These are phyloP conservation scores for Penicillium hordei DNA, from an alignment of 2,329 filamentous ascomycete species.

Conservation along the genomic window DNA sequence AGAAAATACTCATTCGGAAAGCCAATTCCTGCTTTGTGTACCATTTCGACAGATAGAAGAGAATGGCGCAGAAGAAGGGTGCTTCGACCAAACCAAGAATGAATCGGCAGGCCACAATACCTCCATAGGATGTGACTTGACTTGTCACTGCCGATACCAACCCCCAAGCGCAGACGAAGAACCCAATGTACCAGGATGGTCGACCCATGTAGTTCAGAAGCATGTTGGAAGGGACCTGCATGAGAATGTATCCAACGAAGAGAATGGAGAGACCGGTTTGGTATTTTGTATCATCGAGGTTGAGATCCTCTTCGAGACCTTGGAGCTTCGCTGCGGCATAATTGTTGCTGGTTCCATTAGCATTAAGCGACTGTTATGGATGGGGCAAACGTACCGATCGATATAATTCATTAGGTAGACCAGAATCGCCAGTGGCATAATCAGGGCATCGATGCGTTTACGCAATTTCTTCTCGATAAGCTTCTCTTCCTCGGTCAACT, in stretches of 20 bases:
- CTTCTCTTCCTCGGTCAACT: slow-evolving; percentile 33
- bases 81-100: slow-evolving; percentile 51
- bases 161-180: slow-evolving; percentile 49
- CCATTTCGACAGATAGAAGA: slow-evolving; percentile 54
- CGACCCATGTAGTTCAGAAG: slow-evolving; percentile 45
- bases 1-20: slow-evolving; percentile 53
- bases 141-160: slow-evolving; percentile 47
- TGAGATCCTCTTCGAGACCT: slow-evolving; percentile 42
- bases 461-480: slow-evolving; percentile 40
- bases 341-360: slow-evolving; percentile 42
- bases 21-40: slow-evolving; percentile 55
- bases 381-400: slow-evolving; percentile 34
- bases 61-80: slow-evolving; percentile 48
- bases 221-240: slow-evolving; percentile 51
- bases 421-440: slow-evolving; percentile 43
- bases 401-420: slow-evolving; percentile 47
- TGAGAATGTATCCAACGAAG: slow-evolving; percentile 48
- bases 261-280: slow-evolving; percentile 46
- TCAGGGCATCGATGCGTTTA: slow-evolving; percentile 37
- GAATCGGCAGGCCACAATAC: slow-evolving; percentile 48
- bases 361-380: neutral
- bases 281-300: slow-evolving; percentile 38
- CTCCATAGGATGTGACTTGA: slow-evolving; percentile 43
- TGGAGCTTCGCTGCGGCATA: slow-evolving; percentile 48
- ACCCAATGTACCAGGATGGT: slow-evolving; percentile 46